phyloP scores from a whole-genome alignment of 2,329 filamentous ascomycete genomes.

The Periconia sp. region DNA sequence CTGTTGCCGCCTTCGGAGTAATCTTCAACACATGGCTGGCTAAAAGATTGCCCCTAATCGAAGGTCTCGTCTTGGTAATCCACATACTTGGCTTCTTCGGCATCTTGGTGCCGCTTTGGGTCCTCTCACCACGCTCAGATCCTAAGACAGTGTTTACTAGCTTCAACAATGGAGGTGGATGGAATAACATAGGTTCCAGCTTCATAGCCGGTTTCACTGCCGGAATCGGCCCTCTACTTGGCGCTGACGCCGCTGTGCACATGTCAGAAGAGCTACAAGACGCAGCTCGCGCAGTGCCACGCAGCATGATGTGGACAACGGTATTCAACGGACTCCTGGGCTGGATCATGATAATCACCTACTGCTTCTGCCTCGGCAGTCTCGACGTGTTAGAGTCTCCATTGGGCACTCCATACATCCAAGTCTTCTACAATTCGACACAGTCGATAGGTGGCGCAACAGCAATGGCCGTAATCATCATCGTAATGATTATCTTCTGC shows the following conservation, averaged over 20 bases:
- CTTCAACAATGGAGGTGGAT: conserved; percentile 27
- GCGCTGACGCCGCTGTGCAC: conserved; percentile 36
- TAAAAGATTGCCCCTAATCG: conserved; percentile 50
- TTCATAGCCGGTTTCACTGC: no score
- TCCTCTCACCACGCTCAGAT: conserved; percentile 30
- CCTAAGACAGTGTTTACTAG: conserved; percentile 1
- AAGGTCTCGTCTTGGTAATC: conserved; percentile 52
- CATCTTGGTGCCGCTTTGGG: conserved; percentile 49
- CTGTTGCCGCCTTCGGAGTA: conserved; percentile 42
- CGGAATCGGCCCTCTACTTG: no score
- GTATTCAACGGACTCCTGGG: conserved; percentile 46
- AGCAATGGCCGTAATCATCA: conserved; percentile 32
- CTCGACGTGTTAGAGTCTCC: conserved; percentile 14
- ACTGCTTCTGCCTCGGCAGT: conserved; percentile 31
- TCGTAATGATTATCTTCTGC: conserved; percentile 18
- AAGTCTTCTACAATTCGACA: conserved; percentile 33
- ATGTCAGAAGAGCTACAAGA: conserved; percentile 43
- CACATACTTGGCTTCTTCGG: conserved; percentile 58
- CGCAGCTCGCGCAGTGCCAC: conserved; percentile 41
- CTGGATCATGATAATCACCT: conserved; percentile 42
- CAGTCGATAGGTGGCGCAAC: conserved; percentile 26
- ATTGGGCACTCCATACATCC: conserved; percentile 30
- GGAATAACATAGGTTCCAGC: not conserved
- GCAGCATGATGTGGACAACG: conserved; percentile 49
- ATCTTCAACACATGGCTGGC: conserved; percentile 51